Conservation (phyloP, 1,284 basidiomycete genomes). For the Fomes fomentarius region DNA sequence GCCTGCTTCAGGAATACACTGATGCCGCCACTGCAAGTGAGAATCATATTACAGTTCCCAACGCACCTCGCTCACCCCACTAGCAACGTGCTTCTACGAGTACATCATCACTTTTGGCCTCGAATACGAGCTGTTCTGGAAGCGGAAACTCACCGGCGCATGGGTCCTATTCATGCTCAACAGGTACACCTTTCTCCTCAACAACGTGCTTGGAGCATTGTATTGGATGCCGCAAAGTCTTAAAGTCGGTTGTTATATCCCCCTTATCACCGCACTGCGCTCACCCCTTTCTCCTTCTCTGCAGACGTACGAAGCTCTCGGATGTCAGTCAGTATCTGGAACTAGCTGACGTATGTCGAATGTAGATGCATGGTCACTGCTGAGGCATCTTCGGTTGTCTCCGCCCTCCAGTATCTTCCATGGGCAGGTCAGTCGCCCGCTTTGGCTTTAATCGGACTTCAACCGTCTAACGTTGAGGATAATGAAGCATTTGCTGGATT, state of each 20-base stretch:
- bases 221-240: no score
- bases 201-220: neutral
- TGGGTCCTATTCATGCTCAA: neutral
- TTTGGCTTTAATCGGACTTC: neutral
- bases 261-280: no score
- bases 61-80: no score
- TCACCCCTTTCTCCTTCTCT: no score
- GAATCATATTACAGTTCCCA: no score
- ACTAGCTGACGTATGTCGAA: no score
- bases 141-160: neutral
- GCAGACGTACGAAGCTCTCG: no score
- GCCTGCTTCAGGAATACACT: no score
- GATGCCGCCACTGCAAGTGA: no score
- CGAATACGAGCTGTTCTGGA: constrained; percentile 5
- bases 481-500: neutral
- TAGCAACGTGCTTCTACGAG: constrained; percentile 1
- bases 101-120: neutral
- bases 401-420: neutral
- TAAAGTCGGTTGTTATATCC: no score
- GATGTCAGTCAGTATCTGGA: no score
- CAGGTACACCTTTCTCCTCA: neutral
- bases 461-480: neutral
- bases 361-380: neutral
- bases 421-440: neutral
- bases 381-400: neutral